A percentile compares a stretch with the other conserved stretches of the same genome.
Conservation (phyloP, 2,329 filamentous ascomycete genomes). For the Beauveria sp. region DNA sequence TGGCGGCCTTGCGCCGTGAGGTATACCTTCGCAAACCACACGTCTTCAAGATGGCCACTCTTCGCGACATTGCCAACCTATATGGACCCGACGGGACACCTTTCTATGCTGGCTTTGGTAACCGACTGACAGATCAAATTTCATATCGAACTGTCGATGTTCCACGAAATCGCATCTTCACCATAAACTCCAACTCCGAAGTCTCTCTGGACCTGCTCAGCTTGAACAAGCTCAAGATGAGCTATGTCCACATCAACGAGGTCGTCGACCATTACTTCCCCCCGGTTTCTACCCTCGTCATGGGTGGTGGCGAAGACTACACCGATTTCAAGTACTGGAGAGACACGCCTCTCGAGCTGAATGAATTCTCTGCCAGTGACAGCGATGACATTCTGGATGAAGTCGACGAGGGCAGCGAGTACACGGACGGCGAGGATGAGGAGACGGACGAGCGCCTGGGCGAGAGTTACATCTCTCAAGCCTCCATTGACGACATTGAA, state of each 20-base stretch:
- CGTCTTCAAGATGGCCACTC: constrained; percentile 98
- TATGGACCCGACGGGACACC: constrained; percentile 72
- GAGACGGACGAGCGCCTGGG: constrained; percentile 35
- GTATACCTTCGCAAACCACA: constrained; percentile 94
- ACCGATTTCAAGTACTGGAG: constrained; percentile 98
- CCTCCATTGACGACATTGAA: constrained; percentile 39
- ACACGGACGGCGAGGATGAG: constrained; percentile 38
- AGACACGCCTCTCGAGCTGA: constrained; percentile 71
- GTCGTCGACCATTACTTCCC: constrained; percentile 98
- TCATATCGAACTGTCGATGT: constrained; percentile 96
- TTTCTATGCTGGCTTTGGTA: constrained; percentile 96
- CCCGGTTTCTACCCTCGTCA: constrained; percentile 77
- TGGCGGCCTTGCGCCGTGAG: constrained; percentile 84
- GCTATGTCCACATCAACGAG: constrained; percentile 94
- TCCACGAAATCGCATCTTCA: constrained; percentile 89
- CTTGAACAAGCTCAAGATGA: constrained; percentile 91
- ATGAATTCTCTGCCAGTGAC: constrained; percentile 83
- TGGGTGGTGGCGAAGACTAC: constrained; percentile 84
- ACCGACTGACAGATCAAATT: constrained; percentile 89
- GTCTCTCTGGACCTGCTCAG: constrained; percentile 84
- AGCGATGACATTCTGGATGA: constrained; percentile 48
- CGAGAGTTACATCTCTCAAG: constrained; percentile 48
- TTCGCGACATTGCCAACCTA: constrained; percentile 85
- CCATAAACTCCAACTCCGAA: constrained; percentile 96
- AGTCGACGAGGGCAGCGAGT: constrained; percentile 32